These are phyloP conservation scores for Saccharomyces paradoxus DNA, from an alignment of 805 yeast species.

Conservation along the genomic window DNA sequence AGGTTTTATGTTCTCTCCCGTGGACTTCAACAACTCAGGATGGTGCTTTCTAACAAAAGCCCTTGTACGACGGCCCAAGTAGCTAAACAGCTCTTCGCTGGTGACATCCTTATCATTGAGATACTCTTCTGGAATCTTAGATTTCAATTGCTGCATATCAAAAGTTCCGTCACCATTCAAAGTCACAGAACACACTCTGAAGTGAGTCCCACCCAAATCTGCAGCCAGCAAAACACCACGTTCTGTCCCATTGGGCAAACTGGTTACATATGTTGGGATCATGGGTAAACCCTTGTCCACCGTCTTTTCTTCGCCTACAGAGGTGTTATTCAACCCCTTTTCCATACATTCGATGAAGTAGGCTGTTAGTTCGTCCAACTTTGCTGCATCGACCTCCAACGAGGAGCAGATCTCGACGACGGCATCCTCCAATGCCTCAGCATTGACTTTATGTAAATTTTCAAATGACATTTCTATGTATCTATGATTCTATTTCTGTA, in stretches of 20 bases:
- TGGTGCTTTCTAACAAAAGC: constrained; percentile 64
- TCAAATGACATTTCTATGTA: constrained; percentile 24
- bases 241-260: constrained; percentile 79
- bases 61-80: constrained; percentile 62
- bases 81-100: constrained; percentile 60
- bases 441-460: constrained; percentile 21
- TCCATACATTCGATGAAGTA: constrained; percentile 56
- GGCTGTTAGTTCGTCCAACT: constrained; percentile 32
- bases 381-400: constrained; percentile 19
- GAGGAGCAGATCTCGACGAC: constrained; percentile 23
- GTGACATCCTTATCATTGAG: constrained; percentile 49
- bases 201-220: constrained; percentile 93
- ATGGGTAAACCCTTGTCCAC: constrained; percentile 56
- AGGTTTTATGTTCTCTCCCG: constrained; percentile 19
- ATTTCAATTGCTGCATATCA: constrained; percentile 64
- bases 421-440: constrained; percentile 14
- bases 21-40: constrained; percentile 33
- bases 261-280: constrained; percentile 89
- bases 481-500: neutral
- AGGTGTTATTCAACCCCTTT: constrained; percentile 39
- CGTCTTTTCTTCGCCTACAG: constrained; percentile 22
- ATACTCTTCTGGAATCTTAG: constrained; percentile 68
- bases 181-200: constrained; percentile 83
- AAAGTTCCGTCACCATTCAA: constrained; percentile 76
- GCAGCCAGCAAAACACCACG: constrained; percentile 80